Conservation (phyloP, 176 grass and related monocot genomes). For the Bothriochloa decipiens region DNA sequence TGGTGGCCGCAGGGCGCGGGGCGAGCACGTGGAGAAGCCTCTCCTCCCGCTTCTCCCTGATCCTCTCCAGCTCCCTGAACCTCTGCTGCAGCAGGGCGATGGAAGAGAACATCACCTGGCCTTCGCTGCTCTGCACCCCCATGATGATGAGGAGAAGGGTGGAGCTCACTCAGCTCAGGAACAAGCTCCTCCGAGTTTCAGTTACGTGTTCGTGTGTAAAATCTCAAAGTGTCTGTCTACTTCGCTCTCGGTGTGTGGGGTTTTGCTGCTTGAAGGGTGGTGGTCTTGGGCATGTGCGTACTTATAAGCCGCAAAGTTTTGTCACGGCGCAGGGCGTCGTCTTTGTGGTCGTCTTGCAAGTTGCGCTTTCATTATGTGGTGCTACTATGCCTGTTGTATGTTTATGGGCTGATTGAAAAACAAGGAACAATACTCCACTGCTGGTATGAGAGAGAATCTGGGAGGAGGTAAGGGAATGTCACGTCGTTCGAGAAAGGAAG, state of each 20-base stretch:
- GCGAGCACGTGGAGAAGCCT: constrained; percentile 52
- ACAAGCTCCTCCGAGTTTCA: not conserved
- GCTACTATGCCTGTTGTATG: not conserved
- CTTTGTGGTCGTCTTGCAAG: constrained; percentile 54
- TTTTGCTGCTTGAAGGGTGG: constrained; percentile 31
- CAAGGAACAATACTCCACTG: not conserved
- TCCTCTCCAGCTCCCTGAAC: constrained; percentile 78
- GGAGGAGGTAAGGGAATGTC: constrained; percentile 40
- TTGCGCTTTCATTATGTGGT: constrained; percentile 40
- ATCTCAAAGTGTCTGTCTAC: not conserved
- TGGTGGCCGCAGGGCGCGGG: not conserved
- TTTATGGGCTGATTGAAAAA: constrained; percentile 35
- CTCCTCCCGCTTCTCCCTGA: constrained; percentile 85
- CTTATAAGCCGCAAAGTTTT: constrained; percentile 55
- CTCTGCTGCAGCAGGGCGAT: constrained; percentile 85
- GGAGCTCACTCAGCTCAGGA: not conserved
- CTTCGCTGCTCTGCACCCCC: constrained; percentile 54
- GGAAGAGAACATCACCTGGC: constrained; percentile 61
- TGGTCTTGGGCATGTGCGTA: constrained; percentile 48
- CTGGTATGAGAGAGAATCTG: constrained; percentile 35
- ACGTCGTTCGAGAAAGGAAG: constrained; percentile 56
- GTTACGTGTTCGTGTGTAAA: not conserved
- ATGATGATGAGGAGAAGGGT: not conserved
- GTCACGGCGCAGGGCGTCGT: constrained; percentile 35
- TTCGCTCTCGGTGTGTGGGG: constrained; percentile 12